Evolutionary conservation across 192 early-diverging fungal species (phyloP), one percentile per base, ranked within the genome.

Genomic region (Umbelopsis sp.): DNA sequence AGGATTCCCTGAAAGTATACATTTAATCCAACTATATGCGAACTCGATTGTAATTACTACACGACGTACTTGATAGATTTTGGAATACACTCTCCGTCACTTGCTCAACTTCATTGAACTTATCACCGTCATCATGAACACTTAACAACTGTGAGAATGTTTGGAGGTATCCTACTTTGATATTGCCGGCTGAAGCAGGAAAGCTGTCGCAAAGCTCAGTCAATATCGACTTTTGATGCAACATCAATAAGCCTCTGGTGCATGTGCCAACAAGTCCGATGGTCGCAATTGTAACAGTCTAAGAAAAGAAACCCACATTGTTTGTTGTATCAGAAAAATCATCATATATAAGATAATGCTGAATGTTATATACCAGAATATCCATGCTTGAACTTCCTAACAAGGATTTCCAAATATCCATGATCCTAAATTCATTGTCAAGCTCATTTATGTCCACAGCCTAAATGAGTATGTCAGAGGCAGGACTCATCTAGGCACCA

Each of bases 251-350:
- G 33, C 74, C 80, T 11, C 20, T 18, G 2, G 25, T 4, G 55
- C 46, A 67, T 20, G 67, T 52, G 12, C 80, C 80, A 18, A 82
- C 70, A 18, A 73, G 44, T 20, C 80, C 80, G 52, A 82, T 44
- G 37, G 61, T 47, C 44, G 69, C 48, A 25, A 79, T 55, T 4
- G 78, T 52, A 7, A 64, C 70, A 45, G 52, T 71, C 80, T 81
- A 52, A 12, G 55, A 50, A 10, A 49, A 66, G 18, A 35, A 41
- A 41, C 2, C 5, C 5, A 41, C 16, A 48, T 30, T 30, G 27
- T 30, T 30, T 30, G 48, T 2, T 35, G 18, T 52, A 30, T 47
- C 21, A 30, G 18, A 48, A 48, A 25, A 49, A 61, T 22, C 66
- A 18, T 53, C 30, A n/a, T 13, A 55, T 25, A 2, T 70, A 11